Base-by-base conservation (phyloP, 306 rosid species). In the Cyamopsis tetragonoloba region DNA sequence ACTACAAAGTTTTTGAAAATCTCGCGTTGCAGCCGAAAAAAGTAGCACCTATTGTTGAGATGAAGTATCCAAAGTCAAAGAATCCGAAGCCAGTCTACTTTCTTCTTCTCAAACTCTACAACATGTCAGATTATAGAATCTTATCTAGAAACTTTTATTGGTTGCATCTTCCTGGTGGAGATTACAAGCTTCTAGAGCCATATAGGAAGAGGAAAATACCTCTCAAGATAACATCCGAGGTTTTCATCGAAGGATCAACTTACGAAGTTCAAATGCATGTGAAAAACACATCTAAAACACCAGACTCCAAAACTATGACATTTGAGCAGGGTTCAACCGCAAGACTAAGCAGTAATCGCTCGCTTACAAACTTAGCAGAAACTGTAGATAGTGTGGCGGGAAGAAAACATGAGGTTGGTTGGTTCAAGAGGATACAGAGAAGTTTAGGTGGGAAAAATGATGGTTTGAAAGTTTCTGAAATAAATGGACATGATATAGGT, bases 111-210 rank as follows among this genome's bases (percentile, higher is more conserved):
- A 92, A 87, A 71, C 93, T 92, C 38, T 92, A 78, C 70, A 2
- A 71, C 28, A 74, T 19, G 69, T 80, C 96, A 13, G 85, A 92
- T 72, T 27, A 63, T 58, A 75, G 62, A 67, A 78, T 87, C 43
- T 57, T 87, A 70, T 92, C 98, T 5, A 75, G 96, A 81, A 92
- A 87, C 87, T 87, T 92, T 55, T 92, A 92, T 79, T 89, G 98
- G 96, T 46, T 92, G 75, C 96, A 92, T 80, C 83, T 81, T 62
- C 43, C 88, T 0, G 89, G 91, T 77, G 98, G 91, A 68, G 88
- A 92, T 68, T 92, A 92, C 87, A 87, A 85, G 75, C 84, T 78
- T 47, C 51, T 92, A 51, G 96, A 87, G 86, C 83, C 93, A 10
- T 89, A 82, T 71, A 84, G 85, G 75, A 73, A 73, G 83, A 87